Conservation (phyloP, 176 grass and related monocot genomes). For the Phoenix dactylifera region DNA sequence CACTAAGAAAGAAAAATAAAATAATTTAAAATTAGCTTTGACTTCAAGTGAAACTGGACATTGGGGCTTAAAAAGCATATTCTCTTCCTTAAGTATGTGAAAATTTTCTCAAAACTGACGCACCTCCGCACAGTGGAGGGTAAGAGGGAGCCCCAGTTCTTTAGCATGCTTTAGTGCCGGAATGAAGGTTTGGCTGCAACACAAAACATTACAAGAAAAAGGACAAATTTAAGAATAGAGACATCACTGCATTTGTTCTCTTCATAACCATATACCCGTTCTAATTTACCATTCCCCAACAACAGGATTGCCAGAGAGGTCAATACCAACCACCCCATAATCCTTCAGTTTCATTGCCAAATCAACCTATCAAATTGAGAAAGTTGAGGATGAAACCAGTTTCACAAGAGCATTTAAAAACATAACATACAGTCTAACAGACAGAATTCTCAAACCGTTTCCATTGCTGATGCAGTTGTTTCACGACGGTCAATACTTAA, state of each 20-base stretch:
- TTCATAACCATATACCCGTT: background rate
- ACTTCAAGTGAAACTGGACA: background rate
- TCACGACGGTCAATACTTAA: constrained; percentile 88
- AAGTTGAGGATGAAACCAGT: background rate
- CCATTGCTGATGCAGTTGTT: constrained; percentile 61
- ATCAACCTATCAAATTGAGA: constrained; percentile 44
- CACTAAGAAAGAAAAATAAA: constrained; percentile 1
- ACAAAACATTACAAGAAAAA: background rate
- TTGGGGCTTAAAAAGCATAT: too few relatives aligned
- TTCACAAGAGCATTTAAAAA: too few relatives aligned
- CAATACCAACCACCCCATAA: constrained; percentile 74
- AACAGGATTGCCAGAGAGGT: constrained; percentile 91
- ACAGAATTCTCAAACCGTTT: constrained; percentile 41
- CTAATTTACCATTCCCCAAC: constrained; percentile 72
- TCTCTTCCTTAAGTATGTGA: background rate
- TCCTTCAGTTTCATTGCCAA: constrained; percentile 90
- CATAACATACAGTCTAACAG: too few relatives aligned
- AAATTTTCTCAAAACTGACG: constrained; percentile 2
- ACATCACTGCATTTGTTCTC: constrained; percentile 3
- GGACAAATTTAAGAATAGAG: background rate
- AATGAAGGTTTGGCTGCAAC: constrained; percentile 71
- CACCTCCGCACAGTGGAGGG: constrained; percentile 91
- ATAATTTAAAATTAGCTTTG: constrained; percentile 7
- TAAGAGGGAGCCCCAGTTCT: constrained; percentile 69
- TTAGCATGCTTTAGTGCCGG: constrained; percentile 74